Base-by-base conservation (phyloP, 2,329 filamentous ascomycete species). In the Sclerotinia trifoliorum region DNA sequence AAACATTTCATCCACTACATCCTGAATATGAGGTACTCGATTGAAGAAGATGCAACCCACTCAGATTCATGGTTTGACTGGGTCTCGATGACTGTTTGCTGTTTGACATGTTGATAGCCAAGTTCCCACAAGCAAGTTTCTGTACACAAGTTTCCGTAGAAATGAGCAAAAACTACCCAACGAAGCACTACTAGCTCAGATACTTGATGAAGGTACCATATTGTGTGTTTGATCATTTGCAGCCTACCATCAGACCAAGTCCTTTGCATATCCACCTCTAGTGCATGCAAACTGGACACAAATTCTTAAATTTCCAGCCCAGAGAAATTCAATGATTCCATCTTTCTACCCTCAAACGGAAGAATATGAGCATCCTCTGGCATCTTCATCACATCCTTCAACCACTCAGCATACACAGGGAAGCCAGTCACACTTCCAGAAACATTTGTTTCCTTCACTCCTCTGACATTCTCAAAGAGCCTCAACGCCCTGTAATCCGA, bases 401-500 rank as follows among this genome's bases (percentile, higher is more conserved):
- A 56, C 75, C 75, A 77, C 19, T 69, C 32, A 10, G 67, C 72
- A 72, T 78, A 78, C 51, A 72, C 70, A 2, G 73, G 72, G 66
- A 75, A 77, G 0, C 48, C 63, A 17, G 48, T 63, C 2, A 76
- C 68, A 69, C 74, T 77, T 3, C 77, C 77, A 70, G 74, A 72
- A 17, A 85, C 77, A 52, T 72, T 78, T n/a, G 78, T 80, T 48
- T 75, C 78, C 54, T 77, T 75, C 5, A 85, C 82, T 0, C 80
- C 82, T 65, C 83, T 75, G 0, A 85, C 78, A 0, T 78, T 80
- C 61, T 80, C 79, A 69, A 85, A 83, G 48, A 83, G 72, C 58
- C 71, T 77, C 74, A 85, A 71, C 1, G 81, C 80, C 0, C 73
- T 71, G 42, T 80, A 80, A 68, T 81, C 80, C 32, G 78, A 81